Conservation (phyloP, 2,329 filamentous ascomycete species). For the Apiospora sp. region DNA sequence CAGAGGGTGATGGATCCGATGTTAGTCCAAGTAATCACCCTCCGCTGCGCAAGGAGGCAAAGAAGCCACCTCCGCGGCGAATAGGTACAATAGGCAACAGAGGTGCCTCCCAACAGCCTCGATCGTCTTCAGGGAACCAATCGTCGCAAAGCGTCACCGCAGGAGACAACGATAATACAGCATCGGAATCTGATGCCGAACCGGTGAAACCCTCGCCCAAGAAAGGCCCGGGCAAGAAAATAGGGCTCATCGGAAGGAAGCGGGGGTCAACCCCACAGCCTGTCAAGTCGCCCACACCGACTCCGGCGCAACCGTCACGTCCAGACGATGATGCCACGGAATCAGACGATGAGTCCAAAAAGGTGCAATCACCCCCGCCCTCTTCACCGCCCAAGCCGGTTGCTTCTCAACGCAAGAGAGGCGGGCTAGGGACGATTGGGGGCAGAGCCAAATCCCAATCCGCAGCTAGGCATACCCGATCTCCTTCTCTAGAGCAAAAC, state of each 20-base stretch:
- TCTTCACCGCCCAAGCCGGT: slow-evolving; percentile 13
- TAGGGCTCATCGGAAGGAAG: slow-evolving; percentile 39
- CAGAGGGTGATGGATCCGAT: slow-evolving; percentile 34
- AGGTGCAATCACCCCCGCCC: slow-evolving; percentile 18
- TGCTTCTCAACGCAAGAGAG: slow-evolving; percentile 11
- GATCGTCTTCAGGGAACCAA: slow-evolving; percentile 31
- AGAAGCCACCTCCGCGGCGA: slow-evolving; percentile 28
- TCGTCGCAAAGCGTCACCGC: slow-evolving; percentile 36
- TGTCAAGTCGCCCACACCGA: slow-evolving; percentile 16
- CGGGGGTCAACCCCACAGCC: slow-evolving; percentile 25
- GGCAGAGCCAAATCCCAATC: slow-evolving; percentile 25
- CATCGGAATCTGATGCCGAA: slow-evolving; percentile 40
- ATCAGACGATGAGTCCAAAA: slow-evolving; percentile 24
- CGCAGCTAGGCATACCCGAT: slow-evolving; percentile 23
- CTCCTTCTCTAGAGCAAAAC: slow-evolving; percentile 31
- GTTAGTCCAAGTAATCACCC: slow-evolving; percentile 34
- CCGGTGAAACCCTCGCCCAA: slow-evolving; percentile 31
- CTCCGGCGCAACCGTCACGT: slow-evolving; percentile 23
- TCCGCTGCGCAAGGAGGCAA: slow-evolving; percentile 25
- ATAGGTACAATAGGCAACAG: slow-evolving; percentile 35
- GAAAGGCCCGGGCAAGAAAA: slow-evolving; percentile 28
- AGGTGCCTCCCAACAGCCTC: slow-evolving; percentile 26
- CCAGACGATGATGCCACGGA: slow-evolving; percentile 32
- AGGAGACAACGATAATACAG: slow-evolving; percentile 39
- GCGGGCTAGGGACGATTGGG: slow-evolving; percentile 27